Base-by-base conservation (phyloP, 176 grass and related monocot species). In the Oryza glaberrima region DNA sequence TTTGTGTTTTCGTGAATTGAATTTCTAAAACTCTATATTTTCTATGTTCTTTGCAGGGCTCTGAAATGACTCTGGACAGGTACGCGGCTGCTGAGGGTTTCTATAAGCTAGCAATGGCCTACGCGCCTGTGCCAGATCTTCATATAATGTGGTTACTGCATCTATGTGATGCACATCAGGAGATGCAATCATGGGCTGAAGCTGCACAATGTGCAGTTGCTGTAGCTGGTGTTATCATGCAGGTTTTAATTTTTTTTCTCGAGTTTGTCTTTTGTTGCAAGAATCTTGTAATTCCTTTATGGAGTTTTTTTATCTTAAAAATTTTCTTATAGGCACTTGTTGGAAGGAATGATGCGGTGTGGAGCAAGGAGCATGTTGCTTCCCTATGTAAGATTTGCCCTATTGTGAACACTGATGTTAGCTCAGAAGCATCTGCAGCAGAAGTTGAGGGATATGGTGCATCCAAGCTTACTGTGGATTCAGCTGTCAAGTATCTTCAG, bases 121-220 rank as follows among this genome's bases (percentile, higher is more conserved):
- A 95, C 86, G 83, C 88, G 7, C 84, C 96, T 35, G 96, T 98
- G 83, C 96, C 96, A 72, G 96, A 98, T 90, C 93, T 98, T 85
- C 93, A 98, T 70, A 98, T 98, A 34, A 98, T 98, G 96, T 98
- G 96, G 96, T 86, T 98, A 71, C 88, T 96, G 43, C 96, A 99
- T 90, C 83, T 99, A 67, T 99, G 96, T 70, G 96, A 99, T 65
- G 91, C 93, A 17, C 96, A 99, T 81, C 96, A 99, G 88, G 96
- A 99, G 88, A 96, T 99, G 96, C 96, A 99, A 77, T 96, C 96
- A 72, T 99, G 91, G 77, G 96, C 96, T 85, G 96, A 99, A 92
- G 96, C 96, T n/a, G 96, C 96, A 38, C 93, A 99, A 83, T 99
- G 96, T 89, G 96, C 96, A 81, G 96, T 96, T 78, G 93, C 96